Evolutionary conservation across 495 filamentous ascomycete genomes (phyloP).

Genomic region (Penicillium verhagenii): DNA sequence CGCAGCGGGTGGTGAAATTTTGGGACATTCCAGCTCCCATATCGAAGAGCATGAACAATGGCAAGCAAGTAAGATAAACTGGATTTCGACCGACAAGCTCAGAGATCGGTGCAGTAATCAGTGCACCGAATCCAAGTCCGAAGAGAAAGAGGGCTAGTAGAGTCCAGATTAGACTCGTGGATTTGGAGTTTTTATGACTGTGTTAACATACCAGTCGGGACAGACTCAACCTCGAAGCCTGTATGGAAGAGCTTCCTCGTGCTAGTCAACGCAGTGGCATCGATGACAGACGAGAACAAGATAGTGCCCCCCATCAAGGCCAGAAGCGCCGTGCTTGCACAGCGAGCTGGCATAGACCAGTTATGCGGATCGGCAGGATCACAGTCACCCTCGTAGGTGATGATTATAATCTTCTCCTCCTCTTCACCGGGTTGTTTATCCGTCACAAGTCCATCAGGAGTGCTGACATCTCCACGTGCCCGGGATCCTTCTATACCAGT

Average conservation of each 20-base stretch:
- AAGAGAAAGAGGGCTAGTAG: constrained; percentile 45
- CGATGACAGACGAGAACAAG: constrained; percentile 47
- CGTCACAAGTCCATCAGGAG: background rate
- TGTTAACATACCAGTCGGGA: constrained; percentile 22
- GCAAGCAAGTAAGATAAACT: constrained; percentile 40
- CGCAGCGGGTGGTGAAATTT: constrained; percentile 37
- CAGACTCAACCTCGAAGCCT: constrained; percentile 11
- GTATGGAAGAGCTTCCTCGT: constrained; percentile 6
- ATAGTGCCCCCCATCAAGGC: constrained; percentile 47
- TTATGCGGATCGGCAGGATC: constrained; percentile 58
- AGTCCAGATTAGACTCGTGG: background rate
- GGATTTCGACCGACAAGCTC: constrained; percentile 56
- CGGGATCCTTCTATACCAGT: constrained; percentile 15
- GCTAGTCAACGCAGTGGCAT: constrained; percentile 30
- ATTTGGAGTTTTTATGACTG: too few species aligned
- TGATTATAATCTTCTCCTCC: constrained; percentile 50
- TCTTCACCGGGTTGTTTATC: background rate
- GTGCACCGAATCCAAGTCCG: constrained; percentile 50
- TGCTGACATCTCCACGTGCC: background rate
- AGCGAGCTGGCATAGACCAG: constrained; percentile 41
- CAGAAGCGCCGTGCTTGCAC: constrained; percentile 43
- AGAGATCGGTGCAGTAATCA: constrained; percentile 44
- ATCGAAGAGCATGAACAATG: constrained; percentile 44
- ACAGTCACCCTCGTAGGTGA: constrained; percentile 52
- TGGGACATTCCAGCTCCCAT: constrained; percentile 41